These are phyloP conservation scores for Magnolia kwangsiensis DNA, from an alignment of 164 flowering plant species.

Conservation along the genomic window DNA sequence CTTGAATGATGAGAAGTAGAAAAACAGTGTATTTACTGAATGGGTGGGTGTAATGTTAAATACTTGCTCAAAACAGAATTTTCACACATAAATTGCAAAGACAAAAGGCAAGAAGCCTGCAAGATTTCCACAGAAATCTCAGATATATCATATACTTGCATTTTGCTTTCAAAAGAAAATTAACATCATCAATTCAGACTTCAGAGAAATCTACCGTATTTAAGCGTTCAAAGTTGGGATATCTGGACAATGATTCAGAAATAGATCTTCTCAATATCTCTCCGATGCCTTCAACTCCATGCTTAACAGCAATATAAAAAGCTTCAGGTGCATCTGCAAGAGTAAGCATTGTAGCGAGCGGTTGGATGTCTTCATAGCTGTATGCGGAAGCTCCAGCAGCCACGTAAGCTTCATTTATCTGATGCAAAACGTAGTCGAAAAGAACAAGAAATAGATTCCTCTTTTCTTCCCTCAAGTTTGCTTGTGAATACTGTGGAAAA, in stretches of 20 bases:
- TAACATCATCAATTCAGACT: not conserved
- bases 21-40: too few species aligned
- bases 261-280: conserved; percentile 74
- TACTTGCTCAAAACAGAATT: too few species aligned
- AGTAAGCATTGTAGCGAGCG: conserved; percentile 62
- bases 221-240: conserved; percentile 64
- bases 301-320: conserved; percentile 79
- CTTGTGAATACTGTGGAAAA: conserved; percentile 69
- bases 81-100: too few species aligned
- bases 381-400: conserved; percentile 67
- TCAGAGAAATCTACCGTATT: conserved; percentile 43
- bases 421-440: conserved; percentile 84
- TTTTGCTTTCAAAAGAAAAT: not conserved
- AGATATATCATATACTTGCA: too few species aligned
- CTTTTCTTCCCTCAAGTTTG: conserved; percentile 79
- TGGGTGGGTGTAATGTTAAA: too few species aligned
- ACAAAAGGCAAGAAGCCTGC: too few species aligned
- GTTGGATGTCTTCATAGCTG: conserved; percentile 70
- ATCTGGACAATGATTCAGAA: conserved; percentile 61
- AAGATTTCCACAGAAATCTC: too few species aligned
- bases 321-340: conserved; percentile 96
- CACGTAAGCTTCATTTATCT: conserved; percentile 61
- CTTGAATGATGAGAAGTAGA: too few species aligned
- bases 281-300: conserved; percentile 87
- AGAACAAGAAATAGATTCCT: conserved; percentile 78